Conservation (phyloP, 192 early-diverging fungal genomes). For the Coemansia sp. region DNA sequence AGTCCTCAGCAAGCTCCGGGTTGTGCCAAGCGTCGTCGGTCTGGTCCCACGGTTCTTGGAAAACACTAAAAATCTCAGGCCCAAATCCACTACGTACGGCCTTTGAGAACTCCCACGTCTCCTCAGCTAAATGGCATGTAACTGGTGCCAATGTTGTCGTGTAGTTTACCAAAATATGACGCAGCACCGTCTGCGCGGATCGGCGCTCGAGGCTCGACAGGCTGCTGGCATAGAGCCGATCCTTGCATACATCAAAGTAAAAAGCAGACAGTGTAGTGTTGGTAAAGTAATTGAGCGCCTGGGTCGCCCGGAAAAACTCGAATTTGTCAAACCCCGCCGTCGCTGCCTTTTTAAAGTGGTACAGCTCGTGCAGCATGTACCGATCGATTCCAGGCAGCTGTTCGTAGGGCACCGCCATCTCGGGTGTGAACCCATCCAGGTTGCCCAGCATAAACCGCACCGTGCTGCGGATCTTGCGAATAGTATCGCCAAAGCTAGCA, state of each 20-base stretch:
- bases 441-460: slow-evolving; percentile 78
- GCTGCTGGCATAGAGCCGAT: slow-evolving; percentile 66
- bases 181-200: slow-evolving; percentile 65
- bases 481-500: slow-evolving; percentile 60
- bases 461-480: slow-evolving; percentile 75
- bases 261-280: slow-evolving; percentile 67
- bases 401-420: slow-evolving; percentile 52
- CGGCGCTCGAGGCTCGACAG: slow-evolving; percentile 46
- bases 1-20: slow-evolving; percentile 32
- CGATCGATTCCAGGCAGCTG: slow-evolving; percentile 51
- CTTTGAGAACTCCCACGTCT: slow-evolving; percentile 67
- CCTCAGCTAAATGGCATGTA: slow-evolving; percentile 66
- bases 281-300: slow-evolving; percentile 65
- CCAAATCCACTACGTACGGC: slow-evolving; percentile 35
- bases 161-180: slow-evolving; percentile 64
- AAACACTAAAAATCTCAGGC: slow-evolving; percentile 55
- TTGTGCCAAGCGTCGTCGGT: slow-evolving; percentile 30
- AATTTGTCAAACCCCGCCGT: slow-evolving; percentile 59
- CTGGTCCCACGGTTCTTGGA: slow-evolving; percentile 61
- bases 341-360: slow-evolving; percentile 58
- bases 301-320: slow-evolving; percentile 65
- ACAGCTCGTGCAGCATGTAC: slow-evolving; percentile 63
- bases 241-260: slow-evolving; percentile 81
- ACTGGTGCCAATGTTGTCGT: slow-evolving; percentile 64
- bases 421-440: slow-evolving; percentile 57